Percentiles rank a stretch among this genome's conserved stretches.
Conservation (phyloP, 345 rosid species). For the Linum tenue region DNA sequence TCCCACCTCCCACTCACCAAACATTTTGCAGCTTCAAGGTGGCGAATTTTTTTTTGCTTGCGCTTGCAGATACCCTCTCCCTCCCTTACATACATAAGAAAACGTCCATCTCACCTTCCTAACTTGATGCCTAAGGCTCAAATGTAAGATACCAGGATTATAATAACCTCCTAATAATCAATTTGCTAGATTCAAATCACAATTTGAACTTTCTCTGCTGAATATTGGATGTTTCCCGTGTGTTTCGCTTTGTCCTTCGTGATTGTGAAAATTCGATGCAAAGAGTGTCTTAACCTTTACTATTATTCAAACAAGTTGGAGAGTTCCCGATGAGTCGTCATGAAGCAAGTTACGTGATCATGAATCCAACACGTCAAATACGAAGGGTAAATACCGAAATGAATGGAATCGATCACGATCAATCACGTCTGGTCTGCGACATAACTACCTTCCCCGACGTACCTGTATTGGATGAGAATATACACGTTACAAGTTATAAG, state of each 20-base stretch:
- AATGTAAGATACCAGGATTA: neutral
- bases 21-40: constrained; percentile 22
- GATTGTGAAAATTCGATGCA: no score
- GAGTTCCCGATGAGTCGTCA: no score
- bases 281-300: no score
- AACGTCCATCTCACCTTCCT: constrained; percentile 41
- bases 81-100: constrained; percentile 10
- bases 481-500: no score
- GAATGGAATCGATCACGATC: no score
- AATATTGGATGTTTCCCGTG: neutral
- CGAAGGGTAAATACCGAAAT: no score
- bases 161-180: neutral
- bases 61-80: constrained; percentile 25
- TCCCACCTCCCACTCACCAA: constrained; percentile 17
- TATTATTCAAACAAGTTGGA: no score
- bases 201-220: neutral
- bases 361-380: no score
- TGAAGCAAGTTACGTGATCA: no score
- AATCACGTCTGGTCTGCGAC: no score
- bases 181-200: neutral
- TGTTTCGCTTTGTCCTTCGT: neutral
- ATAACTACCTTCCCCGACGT: no score
- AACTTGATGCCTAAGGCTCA: constrained; percentile 29
- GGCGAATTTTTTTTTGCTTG: constrained; percentile 38
- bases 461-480: no score